Conservation (phyloP, 148 eudicot genomes). For the Chenopodium formosanum region DNA sequence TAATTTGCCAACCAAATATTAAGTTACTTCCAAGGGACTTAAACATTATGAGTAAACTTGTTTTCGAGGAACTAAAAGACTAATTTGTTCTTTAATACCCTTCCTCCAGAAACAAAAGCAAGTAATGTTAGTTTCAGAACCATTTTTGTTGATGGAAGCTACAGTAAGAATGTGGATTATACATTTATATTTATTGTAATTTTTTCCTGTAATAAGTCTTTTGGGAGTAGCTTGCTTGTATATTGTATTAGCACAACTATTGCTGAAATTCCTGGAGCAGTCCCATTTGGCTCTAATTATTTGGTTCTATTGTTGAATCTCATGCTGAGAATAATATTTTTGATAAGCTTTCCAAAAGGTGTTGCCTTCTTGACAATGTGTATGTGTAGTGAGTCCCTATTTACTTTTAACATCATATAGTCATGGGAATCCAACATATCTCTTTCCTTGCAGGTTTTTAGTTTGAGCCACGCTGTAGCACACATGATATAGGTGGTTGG, state of each 20-base stretch:
- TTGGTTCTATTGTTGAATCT: neutral
- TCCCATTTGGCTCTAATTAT: neutral
- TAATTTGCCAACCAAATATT: neutral
- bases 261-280: neutral
- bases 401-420: neutral
- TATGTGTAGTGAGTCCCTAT: neutral
- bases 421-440: neutral
- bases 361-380: neutral
- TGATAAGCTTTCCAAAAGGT: neutral
- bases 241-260: neutral
- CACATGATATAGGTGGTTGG: constrained; percentile 98
- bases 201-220: neutral
- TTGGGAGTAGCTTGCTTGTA: constrained; percentile 3
- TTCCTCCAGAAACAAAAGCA: neutral
- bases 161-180: neutral
- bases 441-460: constrained; percentile 55
- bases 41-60: neutral
- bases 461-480: constrained; percentile 95
- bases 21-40: neutral
- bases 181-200: neutral
- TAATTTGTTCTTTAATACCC: neutral
- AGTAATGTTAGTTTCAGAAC: neutral
- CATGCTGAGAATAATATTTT: neutral
- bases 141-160: neutral
- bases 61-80: neutral